Conservation (phyloP, 2,329 filamentous ascomycete species). For the Ceratocystis diversiconidia region DNA sequence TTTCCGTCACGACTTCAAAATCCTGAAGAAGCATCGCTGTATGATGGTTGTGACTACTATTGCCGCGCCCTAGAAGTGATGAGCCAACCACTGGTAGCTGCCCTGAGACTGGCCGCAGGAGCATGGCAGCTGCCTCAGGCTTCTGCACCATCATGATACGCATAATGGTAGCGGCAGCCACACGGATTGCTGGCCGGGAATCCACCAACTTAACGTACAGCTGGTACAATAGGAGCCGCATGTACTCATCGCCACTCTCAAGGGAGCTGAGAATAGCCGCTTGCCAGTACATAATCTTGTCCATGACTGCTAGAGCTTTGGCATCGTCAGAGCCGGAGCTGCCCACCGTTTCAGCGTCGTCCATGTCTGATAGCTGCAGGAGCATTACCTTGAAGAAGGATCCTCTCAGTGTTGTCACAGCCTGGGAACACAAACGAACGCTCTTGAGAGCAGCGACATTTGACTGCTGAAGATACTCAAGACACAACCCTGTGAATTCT, state of each 20-base stretch:
- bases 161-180: conserved; percentile 71
- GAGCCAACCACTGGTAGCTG: conserved; percentile 1
- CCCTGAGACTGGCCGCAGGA: conserved; percentile 55
- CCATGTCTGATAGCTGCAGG: conserved; percentile 69
- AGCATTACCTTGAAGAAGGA: conserved; percentile 69
- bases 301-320: conserved; percentile 58
- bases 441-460: conserved; percentile 70
- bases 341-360: conserved; percentile 32
- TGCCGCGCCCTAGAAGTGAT: not conserved
- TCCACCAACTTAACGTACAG: conserved; percentile 82
- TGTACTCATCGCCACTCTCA: conserved; percentile 63
- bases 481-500: conserved; percentile 68
- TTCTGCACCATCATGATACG: conserved; percentile 91
- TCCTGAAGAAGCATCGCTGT: conserved; percentile 33
- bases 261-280: conserved; percentile 71
- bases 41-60: conserved; percentile 8
- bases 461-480: conserved; percentile 80
- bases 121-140: conserved; percentile 59
- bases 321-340: conserved; percentile 7
- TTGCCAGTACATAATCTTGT: conserved; percentile 90
- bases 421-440: conserved; percentile 80
- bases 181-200: conserved; percentile 48
- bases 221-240: conserved; percentile 81
- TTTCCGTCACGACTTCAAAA: conserved; percentile 70
- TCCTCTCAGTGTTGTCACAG: conserved; percentile 58